Percentiles rank a stretch among this genome's conserved stretches.
Conservation (phyloP, 2,329 filamentous ascomycete genomes). For the Pseudopithomyces maydicus region DNA sequence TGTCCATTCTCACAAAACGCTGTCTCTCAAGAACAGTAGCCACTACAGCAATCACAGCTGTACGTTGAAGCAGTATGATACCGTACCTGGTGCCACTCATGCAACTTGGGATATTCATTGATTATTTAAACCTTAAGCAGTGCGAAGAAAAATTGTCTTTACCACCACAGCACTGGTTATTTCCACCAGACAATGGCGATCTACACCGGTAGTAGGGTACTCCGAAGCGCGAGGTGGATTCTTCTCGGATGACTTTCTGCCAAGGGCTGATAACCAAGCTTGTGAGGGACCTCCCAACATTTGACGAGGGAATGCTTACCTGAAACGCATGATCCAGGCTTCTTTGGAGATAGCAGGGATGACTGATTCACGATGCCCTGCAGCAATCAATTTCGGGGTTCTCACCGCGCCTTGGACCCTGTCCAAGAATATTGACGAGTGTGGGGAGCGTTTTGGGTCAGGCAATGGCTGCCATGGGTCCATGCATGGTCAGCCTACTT, state of each 20-base stretch:
- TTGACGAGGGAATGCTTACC: not conserved
- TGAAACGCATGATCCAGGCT: not conserved
- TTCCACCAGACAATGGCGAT: not conserved
- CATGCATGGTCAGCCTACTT: conserved; percentile 11
- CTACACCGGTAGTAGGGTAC: conserved; percentile 1
- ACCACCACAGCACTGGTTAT: not conserved
- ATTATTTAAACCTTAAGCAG: conserved; percentile 4
- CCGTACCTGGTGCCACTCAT: not conserved
- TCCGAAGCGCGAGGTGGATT: not conserved
- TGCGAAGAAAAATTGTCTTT: conserved; percentile 8
- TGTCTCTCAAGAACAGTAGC: not conserved
- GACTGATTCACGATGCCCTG: conserved; percentile 13
- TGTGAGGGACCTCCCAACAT: not conserved
- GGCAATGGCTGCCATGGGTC: conserved; percentile 11
- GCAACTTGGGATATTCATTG: conserved; percentile 11
- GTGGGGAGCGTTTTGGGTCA: conserved; percentile 2
- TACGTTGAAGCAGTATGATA: not conserved
- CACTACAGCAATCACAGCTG: not conserved
- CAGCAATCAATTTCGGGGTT: conserved; percentile 3
- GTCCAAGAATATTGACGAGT: conserved; percentile 6
- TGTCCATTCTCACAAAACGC: not conserved
- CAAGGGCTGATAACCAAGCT: conserved; percentile 14
- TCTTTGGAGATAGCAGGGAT: conserved; percentile 4
- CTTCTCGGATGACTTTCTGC: not conserved
- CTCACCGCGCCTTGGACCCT: not conserved